Percentiles rank a stretch among this genome's conserved stretches.
These are phyloP conservation scores for Sindora glabra DNA, from an alignment of 306 rosid genomes.

Conservation along the genomic window DNA sequence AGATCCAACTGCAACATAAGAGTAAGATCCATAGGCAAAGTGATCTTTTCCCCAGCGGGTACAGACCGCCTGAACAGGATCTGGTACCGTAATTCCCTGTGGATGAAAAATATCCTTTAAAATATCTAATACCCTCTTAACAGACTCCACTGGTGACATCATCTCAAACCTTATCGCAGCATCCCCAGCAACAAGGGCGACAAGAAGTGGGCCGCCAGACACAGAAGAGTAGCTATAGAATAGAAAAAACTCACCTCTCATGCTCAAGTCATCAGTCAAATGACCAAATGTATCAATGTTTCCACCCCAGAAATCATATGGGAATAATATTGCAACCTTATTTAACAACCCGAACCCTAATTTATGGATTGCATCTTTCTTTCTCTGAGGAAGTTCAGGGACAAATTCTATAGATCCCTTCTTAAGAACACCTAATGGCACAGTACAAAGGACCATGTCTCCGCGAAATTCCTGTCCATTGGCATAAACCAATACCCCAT, in stretches of 20 bases:
- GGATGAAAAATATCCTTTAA: constrained; percentile 66
- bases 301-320: constrained; percentile 89
- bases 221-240: constrained; percentile 87
- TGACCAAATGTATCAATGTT: constrained; percentile 84
- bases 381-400: constrained; percentile 83
- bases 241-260: constrained; percentile 89
- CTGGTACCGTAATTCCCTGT: constrained; percentile 71
- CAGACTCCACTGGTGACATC: constrained; percentile 87
- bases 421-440: constrained; percentile 82
- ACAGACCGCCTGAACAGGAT: constrained; percentile 73
- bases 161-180: constrained; percentile 81
- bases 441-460: constrained; percentile 76
- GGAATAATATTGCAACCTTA: constrained; percentile 79
- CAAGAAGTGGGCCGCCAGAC: constrained; percentile 81
- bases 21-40: constrained; percentile 66
- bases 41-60: constrained; percentile 87
- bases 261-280: constrained; percentile 69
- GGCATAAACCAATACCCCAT: constrained; percentile 64
- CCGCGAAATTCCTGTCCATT: constrained; percentile 58
- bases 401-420: constrained; percentile 55
- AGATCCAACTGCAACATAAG: constrained; percentile 81
- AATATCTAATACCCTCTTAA: constrained; percentile 62
- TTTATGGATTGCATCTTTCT: constrained; percentile 72
- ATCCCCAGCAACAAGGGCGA: constrained; percentile 86
- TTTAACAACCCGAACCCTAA: constrained; percentile 81